Conservation (phyloP, 305 asterid species). For the Fraxinus paxiana region DNA sequence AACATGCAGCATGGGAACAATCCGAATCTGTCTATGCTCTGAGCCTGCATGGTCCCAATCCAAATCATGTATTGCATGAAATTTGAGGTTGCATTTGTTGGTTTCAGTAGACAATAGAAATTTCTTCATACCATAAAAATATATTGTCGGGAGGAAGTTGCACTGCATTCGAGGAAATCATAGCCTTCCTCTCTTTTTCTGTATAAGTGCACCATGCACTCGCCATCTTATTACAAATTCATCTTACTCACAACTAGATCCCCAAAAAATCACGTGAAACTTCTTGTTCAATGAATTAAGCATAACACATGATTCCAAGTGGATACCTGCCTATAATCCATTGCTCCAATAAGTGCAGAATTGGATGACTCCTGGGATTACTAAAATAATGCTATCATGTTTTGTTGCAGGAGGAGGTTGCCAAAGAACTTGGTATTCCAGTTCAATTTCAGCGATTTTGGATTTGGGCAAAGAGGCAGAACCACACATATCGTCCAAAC, state of each 20-base stretch:
- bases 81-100: background rate
- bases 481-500: constrained; percentile 76
- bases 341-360: background rate
- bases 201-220: background rate
- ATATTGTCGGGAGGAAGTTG: background rate
- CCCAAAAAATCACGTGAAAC: background rate
- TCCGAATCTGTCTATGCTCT: background rate
- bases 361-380: background rate
- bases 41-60: background rate
- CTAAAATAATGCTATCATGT: constrained; percentile 4
- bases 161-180: background rate
- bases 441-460: constrained; percentile 73
- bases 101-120: background rate
- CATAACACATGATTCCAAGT: background rate
- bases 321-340: background rate
- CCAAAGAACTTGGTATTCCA: constrained; percentile 70
- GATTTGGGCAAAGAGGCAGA: constrained; percentile 84
- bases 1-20: background rate
- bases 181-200: background rate
- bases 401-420: constrained; percentile 60
- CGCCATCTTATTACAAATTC: background rate
- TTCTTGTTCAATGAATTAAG: background rate
- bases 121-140: background rate
- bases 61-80: background rate
- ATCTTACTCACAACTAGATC: background rate